A percentile compares a stretch with the other conserved stretches of the same genome.
phyloP scores from a whole-genome alignment of 2,329 filamentous ascomycete species.

The Fusarium marasasianum region DNA sequence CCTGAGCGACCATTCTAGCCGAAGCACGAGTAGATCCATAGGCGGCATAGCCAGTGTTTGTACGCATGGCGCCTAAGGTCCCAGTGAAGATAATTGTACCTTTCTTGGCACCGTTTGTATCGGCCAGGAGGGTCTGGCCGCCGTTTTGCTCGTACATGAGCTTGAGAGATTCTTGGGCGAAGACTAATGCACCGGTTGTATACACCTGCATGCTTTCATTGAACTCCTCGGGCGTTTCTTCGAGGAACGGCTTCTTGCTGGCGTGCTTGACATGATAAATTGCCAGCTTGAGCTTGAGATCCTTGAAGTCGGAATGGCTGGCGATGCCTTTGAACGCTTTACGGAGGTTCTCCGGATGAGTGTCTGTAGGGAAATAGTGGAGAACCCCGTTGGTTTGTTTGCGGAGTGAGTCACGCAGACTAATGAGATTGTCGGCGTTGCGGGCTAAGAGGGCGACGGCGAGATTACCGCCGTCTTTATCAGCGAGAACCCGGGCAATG shows the following conservation, averaged over 20 bases:
- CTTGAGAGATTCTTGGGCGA: constrained; percentile 62
- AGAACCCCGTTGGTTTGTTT: constrained; percentile 53
- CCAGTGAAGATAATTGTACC: constrained; percentile 67
- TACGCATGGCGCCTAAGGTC: no score
- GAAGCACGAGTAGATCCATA: constrained; percentile 64
- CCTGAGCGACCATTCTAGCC: constrained; percentile 64
- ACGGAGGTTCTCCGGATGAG: constrained; percentile 6
- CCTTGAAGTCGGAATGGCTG: constrained; percentile 56
- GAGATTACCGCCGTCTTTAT: constrained; percentile 21
- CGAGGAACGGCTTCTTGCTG: constrained; percentile 63
- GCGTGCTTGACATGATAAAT: constrained; percentile 67
- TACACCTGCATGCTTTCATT: constrained; percentile 59
- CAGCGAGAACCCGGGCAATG: constrained; percentile 56
- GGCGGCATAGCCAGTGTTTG: constrained; percentile 62
- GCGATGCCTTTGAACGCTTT: constrained; percentile 51
- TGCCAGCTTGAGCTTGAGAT: constrained; percentile 60
- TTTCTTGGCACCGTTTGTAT: constrained; percentile 60
- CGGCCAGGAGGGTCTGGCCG: constrained; percentile 52
- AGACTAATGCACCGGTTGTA: constrained; percentile 64
- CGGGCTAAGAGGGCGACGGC: constrained; percentile 32
- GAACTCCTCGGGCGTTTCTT: constrained; percentile 61
- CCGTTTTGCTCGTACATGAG: constrained; percentile 63
- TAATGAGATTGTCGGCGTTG: constrained; percentile 27
- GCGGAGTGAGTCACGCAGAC: constrained; percentile 53
- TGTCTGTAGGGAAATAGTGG: constrained; percentile 29